These are phyloP conservation scores for Cystofilobasidium bisporidii DNA, from an alignment of 768 basidiomycete genomes.

Conservation along the genomic window DNA sequence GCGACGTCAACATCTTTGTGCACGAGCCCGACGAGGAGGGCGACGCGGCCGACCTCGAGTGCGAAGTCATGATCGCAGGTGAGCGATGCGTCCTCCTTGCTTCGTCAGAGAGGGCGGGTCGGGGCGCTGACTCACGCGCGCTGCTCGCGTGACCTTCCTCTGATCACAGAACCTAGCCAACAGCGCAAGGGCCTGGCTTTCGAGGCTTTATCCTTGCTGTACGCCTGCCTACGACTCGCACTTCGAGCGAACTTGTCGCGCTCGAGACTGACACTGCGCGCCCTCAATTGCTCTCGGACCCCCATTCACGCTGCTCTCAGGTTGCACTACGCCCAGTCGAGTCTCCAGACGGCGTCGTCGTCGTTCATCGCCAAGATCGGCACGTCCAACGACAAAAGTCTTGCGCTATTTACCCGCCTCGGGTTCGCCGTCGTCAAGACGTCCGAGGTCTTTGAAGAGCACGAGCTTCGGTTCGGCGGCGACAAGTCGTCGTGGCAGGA, in stretches of 20 bases:
- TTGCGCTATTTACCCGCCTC: slow-evolving; percentile 61
- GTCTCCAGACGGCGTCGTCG: slow-evolving; percentile 41
- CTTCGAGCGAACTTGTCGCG: too few species aligned
- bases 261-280: too few species aligned
- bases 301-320: slow-evolving; percentile 53
- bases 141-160: background rate
- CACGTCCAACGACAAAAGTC: slow-evolving; percentile 58
- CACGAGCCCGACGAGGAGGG: slow-evolving; percentile 40
- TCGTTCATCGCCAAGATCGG: slow-evolving; percentile 62
- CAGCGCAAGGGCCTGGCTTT: slow-evolving; percentile 48
- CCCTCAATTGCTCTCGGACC: too few species aligned
- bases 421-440: slow-evolving; percentile 62
- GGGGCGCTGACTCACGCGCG: too few species aligned
- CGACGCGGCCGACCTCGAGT: slow-evolving; percentile 57
- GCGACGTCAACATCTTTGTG: slow-evolving; percentile 86
- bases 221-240: background rate
- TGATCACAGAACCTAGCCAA: background rate
- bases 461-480: slow-evolving; percentile 57
- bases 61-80: slow-evolving; percentile 88
- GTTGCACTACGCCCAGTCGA: slow-evolving; percentile 51
- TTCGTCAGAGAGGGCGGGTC: too few species aligned
- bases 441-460: slow-evolving; percentile 67
- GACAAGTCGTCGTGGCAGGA: background rate
- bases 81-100: too few species aligned
- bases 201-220: slow-evolving; percentile 31